Conservation (phyloP, 208 protist species). For the Phytomonas sp. region DNA sequence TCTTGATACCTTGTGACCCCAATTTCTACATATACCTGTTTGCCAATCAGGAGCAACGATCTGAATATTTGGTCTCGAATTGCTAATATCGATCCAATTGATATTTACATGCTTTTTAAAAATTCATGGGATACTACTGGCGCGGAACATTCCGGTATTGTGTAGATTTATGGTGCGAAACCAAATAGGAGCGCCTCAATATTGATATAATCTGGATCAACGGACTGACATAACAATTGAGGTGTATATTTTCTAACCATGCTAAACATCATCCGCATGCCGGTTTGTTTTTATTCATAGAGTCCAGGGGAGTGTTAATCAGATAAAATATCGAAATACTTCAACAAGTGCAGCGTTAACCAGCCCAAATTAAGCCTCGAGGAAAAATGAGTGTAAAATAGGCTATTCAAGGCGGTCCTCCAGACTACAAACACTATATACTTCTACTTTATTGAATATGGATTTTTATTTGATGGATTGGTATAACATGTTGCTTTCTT, state of each 20-base stretch:
- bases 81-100: background rate
- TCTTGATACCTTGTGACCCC: background rate
- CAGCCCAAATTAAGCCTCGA: background rate
- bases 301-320: background rate
- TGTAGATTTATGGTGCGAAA: background rate
- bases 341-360: background rate
- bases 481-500: background rate
- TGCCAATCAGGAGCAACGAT: background rate
- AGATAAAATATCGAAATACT: background rate
- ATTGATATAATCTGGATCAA: background rate
- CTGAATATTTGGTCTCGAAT: background rate
- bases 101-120: background rate
- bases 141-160: background rate
- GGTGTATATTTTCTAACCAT: background rate
- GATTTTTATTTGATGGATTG: too few species aligned
- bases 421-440: background rate
- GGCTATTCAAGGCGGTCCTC: background rate
- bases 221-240: background rate
- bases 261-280: background rate
- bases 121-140: background rate
- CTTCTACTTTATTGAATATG: too few species aligned
- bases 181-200: background rate
- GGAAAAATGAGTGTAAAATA: background rate
- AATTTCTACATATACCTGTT: background rate
- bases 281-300: background rate